Conservation (phyloP, 768 basidiomycete genomes). For the Flagelloscypha sp. region DNA sequence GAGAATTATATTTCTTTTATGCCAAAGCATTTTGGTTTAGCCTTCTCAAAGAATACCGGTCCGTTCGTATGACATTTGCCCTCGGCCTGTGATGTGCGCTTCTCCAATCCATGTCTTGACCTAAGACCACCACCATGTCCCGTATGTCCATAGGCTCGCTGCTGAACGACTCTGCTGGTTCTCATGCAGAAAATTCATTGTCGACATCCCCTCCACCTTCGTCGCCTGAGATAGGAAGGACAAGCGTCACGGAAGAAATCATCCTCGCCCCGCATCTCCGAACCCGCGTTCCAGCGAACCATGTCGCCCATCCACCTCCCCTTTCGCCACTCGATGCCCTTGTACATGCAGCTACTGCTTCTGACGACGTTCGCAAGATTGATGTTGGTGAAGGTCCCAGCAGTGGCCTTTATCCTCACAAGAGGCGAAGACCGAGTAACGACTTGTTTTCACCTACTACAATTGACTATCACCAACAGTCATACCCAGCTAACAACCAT, state of each 20-base stretch:
- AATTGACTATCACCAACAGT: too few species aligned
- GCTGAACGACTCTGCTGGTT: constrained; percentile 32
- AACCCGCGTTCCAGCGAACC: constrained; percentile 9
- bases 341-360: constrained; percentile 63
- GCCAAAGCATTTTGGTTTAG: too few species aligned
- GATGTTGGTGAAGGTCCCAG: too few species aligned
- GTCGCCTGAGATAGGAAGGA: constrained; percentile 6
- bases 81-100: background rate
- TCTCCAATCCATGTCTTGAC: constrained; percentile 2
- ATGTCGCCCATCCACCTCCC: constrained; percentile 15
- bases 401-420: too few species aligned
- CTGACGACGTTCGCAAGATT: too few species aligned
- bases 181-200: constrained; percentile 9
- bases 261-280: constrained; percentile 26
- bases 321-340: constrained; percentile 45
- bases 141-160: constrained; percentile 69
- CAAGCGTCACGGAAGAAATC: constrained; percentile 17
- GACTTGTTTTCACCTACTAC: too few species aligned
- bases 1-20: too few species aligned
- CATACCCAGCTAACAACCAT: too few species aligned
- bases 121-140: constrained; percentile 10
- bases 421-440: too few species aligned
- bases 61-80: too few species aligned
- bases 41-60: too few species aligned
- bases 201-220: constrained; percentile 2